Evolutionary conservation across 1,139 yeast genomes (phyloP), one percentile per base, ranked within the genome.

Genomic region (Pichia terricola): DNA sequence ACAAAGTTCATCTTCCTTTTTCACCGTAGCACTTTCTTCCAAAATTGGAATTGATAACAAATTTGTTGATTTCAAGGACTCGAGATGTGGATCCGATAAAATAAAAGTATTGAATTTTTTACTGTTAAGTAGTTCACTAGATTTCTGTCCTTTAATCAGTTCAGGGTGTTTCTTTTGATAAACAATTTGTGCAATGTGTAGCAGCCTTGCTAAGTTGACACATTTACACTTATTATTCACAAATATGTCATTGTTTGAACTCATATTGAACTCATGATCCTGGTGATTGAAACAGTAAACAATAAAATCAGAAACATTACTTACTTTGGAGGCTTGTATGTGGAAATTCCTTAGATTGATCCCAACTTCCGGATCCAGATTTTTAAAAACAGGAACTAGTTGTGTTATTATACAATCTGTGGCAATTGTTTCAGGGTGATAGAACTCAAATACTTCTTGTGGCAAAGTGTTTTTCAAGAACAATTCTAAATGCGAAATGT

Each of bases 291-390:
- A 68, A 47, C 77, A 67, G 57, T 84, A 86, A 11, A 85, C 75
- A 28, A 81, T 65, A 46, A 84, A 73, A 57, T 85, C 94, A 0
- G 89, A 75, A 32, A 83, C 68, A 22, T 73, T 68, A 7, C 87
- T 81, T 57, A 78, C 66, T 56, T 83, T 85, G 26, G 84, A 72
- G 7, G 77, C 85, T 62, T 85, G 95, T 46, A 80, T 79, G 53
- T 81, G 83, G 60, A 83, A 86, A 58, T 84, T 84, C 49, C 95
- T 70, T 41, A 83, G 66, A 6, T 84, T 78, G 3, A 82, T 77
- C 11, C 91, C 94, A 32, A 70, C 63, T 43, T 69, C 75, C 1
- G 94, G 89, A 52, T 79, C 85, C 52, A 77, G 57, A 47, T 77
- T 69, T 42, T 70, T 62, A 51, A 81, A 79, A 2, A 66, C 57